Conservation (phyloP, 139 green algal species). For the Coelastrella sp. region DNA sequence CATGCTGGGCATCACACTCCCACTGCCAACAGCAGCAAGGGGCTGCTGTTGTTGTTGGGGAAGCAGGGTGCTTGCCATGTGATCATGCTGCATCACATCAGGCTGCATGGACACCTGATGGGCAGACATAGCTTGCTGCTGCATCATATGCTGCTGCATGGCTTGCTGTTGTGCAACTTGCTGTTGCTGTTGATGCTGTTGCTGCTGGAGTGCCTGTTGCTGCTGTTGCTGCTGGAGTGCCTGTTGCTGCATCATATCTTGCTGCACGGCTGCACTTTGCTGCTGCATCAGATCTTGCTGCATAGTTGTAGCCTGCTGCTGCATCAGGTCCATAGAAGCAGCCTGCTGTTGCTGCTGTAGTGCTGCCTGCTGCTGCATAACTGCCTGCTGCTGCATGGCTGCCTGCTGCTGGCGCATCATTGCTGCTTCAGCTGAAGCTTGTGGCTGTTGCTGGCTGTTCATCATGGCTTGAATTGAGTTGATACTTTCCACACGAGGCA, state of each 20-base stretch:
- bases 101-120: background rate
- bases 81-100: slow-evolving; percentile 17
- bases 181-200: slow-evolving; percentile 7
- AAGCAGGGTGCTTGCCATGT: background rate
- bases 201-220: background rate
- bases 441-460: slow-evolving; percentile 31
- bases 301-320: background rate
- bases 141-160: background rate
- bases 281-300: slow-evolving; percentile 32
- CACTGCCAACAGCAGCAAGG: background rate
- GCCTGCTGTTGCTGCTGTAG: slow-evolving; percentile 29
- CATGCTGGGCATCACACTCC: background rate
- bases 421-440: background rate
- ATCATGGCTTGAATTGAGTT: slow-evolving; percentile 39
- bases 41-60: slow-evolving; percentile 32
- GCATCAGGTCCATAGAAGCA: background rate
- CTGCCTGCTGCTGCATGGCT: slow-evolving; percentile 19
- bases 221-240: slow-evolving; percentile 37
- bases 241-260: slow-evolving; percentile 3
- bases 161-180: slow-evolving; percentile 10
- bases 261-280: slow-evolving; percentile 5
- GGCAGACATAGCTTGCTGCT: background rate
- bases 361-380: slow-evolving; percentile 19
- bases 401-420: no score
- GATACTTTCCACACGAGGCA: slow-evolving; percentile 10